Conservation (phyloP, 73 alveolate genomes). For the Stentor coeruleus region DNA sequence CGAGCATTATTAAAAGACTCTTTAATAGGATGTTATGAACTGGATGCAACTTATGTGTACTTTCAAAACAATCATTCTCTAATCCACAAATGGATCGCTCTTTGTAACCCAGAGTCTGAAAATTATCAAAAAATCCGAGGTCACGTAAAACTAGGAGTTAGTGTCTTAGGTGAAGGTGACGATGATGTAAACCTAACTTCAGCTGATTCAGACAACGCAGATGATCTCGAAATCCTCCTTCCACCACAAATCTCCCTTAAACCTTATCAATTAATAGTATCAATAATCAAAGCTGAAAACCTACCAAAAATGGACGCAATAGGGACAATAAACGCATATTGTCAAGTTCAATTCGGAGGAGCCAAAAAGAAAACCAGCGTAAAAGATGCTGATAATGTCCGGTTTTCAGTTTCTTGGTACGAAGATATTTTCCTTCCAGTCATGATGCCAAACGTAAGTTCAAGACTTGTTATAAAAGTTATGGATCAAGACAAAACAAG, state of each 20-base stretch:
- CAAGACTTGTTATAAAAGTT: constrained; percentile 42
- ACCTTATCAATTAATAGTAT: constrained; percentile 64
- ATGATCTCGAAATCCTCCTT: constrained; percentile 66
- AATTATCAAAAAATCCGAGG: constrained; percentile 85
- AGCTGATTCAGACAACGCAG: constrained; percentile 18
- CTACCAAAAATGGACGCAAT: constrained; percentile 79
- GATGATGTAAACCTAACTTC: constrained; percentile 47
- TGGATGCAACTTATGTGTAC: constrained; percentile 85
- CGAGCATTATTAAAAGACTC: constrained; percentile 60
- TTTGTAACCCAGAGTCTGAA: constrained; percentile 80
- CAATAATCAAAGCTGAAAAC: constrained; percentile 70
- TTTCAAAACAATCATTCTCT: constrained; percentile 78
- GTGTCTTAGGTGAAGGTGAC: constrained; percentile 76
- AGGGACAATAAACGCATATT: constrained; percentile 62
- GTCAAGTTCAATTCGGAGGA: constrained; percentile 55
- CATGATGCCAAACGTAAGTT: constrained; percentile 46
- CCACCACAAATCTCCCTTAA: constrained; percentile 80
- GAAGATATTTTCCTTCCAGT: constrained; percentile 52
- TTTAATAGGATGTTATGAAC: constrained; percentile 79
- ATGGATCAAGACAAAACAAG: constrained; percentile 42
- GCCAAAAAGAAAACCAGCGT: constrained; percentile 50
- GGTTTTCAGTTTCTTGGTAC: constrained; percentile 31
- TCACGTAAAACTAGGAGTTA: constrained; percentile 72
- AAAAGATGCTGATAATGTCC: constrained; percentile 42
- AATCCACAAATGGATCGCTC: constrained; percentile 87